Percentiles rank a stretch among this genome's conserved stretches.
Evolutionary conservation across 805 yeast genomes (phyloP).

Genomic region (Metschnikowia aberdeeniae): DNA sequence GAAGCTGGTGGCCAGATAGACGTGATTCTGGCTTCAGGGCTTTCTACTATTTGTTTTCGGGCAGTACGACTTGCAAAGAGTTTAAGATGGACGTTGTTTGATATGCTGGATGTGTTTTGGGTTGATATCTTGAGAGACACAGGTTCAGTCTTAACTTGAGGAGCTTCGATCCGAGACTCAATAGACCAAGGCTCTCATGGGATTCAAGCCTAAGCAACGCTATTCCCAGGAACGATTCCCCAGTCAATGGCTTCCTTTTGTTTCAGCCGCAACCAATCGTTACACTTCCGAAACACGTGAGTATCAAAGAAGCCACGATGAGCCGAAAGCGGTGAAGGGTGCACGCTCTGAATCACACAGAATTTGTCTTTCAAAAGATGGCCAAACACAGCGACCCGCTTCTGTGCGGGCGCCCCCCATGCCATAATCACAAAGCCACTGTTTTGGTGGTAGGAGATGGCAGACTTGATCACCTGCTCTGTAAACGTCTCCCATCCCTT

Average conservation of each 20-base stretch:
- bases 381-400: constrained; percentile 44
- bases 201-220: constrained; percentile 9
- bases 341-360: constrained; percentile 67
- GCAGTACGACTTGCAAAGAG: no score
- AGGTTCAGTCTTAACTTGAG: no score
- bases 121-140: no score
- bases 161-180: no score
- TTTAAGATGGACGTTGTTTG: no score
- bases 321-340: constrained; percentile 95
- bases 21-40: no score
- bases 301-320: constrained; percentile 76
- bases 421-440: constrained; percentile 68
- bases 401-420: constrained; percentile 77
- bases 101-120: no score
- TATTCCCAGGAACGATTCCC: constrained; percentile 39
- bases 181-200: no score
- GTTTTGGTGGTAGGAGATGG: constrained; percentile 45
- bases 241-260: constrained; percentile 55
- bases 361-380: constrained; percentile 30
- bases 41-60: no score
- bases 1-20: no score
- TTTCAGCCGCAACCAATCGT: constrained; percentile 64
- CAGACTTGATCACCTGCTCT: constrained; percentile 54
- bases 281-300: constrained; percentile 68
- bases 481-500: constrained; percentile 94